Evolutionary conservation across 139 green algal genomes (phyloP), one percentile per base, ranked within the genome.

Genomic region (Astrephomene gubernaculifera): DNA sequence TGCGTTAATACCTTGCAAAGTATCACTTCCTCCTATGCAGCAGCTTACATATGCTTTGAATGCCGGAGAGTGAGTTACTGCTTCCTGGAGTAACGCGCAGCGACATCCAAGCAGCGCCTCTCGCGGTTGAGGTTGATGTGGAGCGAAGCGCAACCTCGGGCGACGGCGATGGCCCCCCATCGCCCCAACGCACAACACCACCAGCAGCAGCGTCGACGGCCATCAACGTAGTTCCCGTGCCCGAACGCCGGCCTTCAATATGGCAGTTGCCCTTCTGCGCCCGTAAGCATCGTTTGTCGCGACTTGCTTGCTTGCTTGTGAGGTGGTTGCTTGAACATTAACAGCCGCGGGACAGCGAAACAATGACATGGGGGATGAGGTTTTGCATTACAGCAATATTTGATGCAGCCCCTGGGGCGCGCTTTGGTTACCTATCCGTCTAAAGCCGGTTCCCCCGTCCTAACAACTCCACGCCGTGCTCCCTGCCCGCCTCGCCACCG

Each of bases 191-290:
- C 1, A 75, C 27, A 24, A 14, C 68, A 6, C 27, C 68, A 35
- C 53, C 68, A 57, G 52, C 38, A 17, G 29, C 68, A 24, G 27
- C 65, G 7, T 72, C 68, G 6, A 54, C 38, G 24, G 53, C 36
- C 24, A 75, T 57, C 7, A n/a, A 69, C n/a, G 39, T 45, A 24
- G 43, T 43, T 27, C 27, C 43, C 4, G 43, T 43, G 17, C 2
- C 41, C 27, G 33, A 27, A 4, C 27, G 70, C 4, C 70, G 70
- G 8, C 70, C 70, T 1, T 78, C 70, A 3, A 78, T 78, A 41
- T 78, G 70, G 70, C 43, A 63, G 31, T n/a, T 78, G 8, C 70
- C 70, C 8, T 78, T 78, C 43, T 78, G 70, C 43, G 19, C 70
- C 8, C 12, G 70, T 78, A 78, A 38, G 70, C 57, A n/a, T 9